Evolutionary conservation across 2,329 filamentous ascomycete species (phyloP).

Genomic region (Hypoxylon sp.): DNA sequence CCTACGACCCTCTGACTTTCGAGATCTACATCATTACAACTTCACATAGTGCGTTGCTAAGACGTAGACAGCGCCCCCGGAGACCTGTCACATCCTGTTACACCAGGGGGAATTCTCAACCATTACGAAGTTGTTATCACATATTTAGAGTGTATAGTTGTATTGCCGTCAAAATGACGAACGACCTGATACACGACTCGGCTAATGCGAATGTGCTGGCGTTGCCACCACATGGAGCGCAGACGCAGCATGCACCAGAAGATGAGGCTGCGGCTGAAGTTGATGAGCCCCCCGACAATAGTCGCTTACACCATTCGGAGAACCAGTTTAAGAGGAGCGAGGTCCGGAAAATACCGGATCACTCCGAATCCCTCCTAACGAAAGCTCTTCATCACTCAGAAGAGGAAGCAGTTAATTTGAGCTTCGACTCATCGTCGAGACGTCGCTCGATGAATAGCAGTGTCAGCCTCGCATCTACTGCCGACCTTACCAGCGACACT

Average conservation of each 20-base stretch:
- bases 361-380: conserved; percentile 87
- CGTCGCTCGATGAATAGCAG: conserved; percentile 83
- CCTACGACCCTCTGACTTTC: conserved; percentile 18
- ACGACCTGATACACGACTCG: conserved; percentile 56
- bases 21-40: conserved; percentile 20
- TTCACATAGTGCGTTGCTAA: conserved; percentile 30
- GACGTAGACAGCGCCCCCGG: conserved; percentile 22
- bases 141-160: conserved; percentile 18
- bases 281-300: conserved; percentile 87
- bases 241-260: conserved; percentile 61
- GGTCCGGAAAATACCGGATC: conserved; percentile 65
- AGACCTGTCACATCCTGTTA: conserved; percentile 13
- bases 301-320: conserved; percentile 48
- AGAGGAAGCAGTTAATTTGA: conserved; percentile 62
- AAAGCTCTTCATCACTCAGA: conserved; percentile 81
- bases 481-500: conserved; percentile 94
- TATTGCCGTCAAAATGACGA: conserved; percentile 54
- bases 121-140: conserved; percentile 20
- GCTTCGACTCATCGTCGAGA: conserved; percentile 58
- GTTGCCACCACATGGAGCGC: conserved; percentile 62
- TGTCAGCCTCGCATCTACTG: conserved; percentile 84
- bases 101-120: conserved; percentile 20
- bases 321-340: conserved; percentile 64
- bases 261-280: conserved; percentile 80
- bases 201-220: conserved; percentile 61